Evolutionary conservation across 805 yeast genomes (phyloP), one percentile per base, ranked within the genome.

Genomic region (Kazachstania taianensis): DNA sequence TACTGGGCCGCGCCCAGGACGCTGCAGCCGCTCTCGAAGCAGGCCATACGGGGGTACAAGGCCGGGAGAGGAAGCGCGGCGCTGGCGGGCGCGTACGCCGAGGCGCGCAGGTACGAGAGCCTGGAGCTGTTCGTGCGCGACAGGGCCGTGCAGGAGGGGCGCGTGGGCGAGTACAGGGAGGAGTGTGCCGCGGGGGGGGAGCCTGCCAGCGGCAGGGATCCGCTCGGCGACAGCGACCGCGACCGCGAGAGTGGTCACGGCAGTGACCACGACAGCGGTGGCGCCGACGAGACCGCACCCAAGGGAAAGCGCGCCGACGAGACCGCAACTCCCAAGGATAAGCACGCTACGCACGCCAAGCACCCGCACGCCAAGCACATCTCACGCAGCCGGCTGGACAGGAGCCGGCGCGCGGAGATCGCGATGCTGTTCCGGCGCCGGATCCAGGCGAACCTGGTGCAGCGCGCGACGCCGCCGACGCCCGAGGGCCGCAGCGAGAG

Each of bases 1-100:
- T 57, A 55, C 36, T 57, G 62, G 62, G 58, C 50, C 22, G 46
- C 47, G 35, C 56, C 61, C 8, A 43, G 44, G 7, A 44, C 42
- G 35, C 33, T 57, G 26, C 46, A 39, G 26, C 40, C 44, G 14
- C 38, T 57, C 35, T 8, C 34, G 39, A 46, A 14, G 31, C 12
- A 9, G n/a, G 7, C 4, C 8, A n/a, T 9, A 22, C 25, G 12
- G 12, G 12, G 4, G 12, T n/a, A 22, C 12, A 9, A 22, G 12
- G 10, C 7, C 3, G 12, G 19, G 4, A 15, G 18, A 13, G 10
- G 9, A 9, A 29, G 17, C 32, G 12, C 13, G 9, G 20, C n/a
- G 14, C 22, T 29, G 12, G n/a, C 18, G 20, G 32, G 20, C 12
- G 32, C 32, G 9, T 29, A 15, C 22, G 13, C 8, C 7, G 32